These are phyloP conservation scores for Arthrinium phaeospermum DNA, from an alignment of 2,329 filamentous ascomycete species.

Conservation along the genomic window DNA sequence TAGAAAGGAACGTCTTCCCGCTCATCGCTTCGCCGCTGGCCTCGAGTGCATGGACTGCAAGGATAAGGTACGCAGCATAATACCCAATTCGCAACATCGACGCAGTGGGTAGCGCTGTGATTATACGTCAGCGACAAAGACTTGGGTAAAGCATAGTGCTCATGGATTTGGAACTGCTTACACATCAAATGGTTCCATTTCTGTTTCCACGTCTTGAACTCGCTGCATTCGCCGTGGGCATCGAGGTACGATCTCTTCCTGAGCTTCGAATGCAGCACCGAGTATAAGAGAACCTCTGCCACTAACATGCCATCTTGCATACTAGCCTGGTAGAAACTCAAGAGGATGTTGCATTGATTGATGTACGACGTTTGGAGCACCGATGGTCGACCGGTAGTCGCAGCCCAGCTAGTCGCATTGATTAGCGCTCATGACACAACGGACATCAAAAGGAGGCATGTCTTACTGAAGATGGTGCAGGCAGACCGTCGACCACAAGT, in stretches of 20 bases:
- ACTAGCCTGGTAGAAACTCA: constrained; percentile 47
- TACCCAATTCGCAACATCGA: constrained; percentile 42
- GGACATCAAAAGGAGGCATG: not conserved
- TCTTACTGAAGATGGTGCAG: constrained; percentile 44
- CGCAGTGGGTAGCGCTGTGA: constrained; percentile 39
- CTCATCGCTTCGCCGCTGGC: constrained; percentile 38
- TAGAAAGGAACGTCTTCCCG: constrained; percentile 36
- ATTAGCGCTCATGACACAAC: constrained; percentile 11
- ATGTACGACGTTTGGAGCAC: constrained; percentile 45
- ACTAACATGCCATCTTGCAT: constrained; percentile 49
- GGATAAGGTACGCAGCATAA: constrained; percentile 41
- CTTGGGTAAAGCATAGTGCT: not conserved
- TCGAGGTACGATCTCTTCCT: constrained; percentile 37
- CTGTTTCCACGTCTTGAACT: constrained; percentile 41
- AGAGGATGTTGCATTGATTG: constrained; percentile 46
- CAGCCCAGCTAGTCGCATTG: constrained; percentile 42
- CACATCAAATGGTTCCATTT: constrained; percentile 42
- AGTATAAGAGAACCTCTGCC: constrained; percentile 46
- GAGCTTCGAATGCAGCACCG: constrained; percentile 43
- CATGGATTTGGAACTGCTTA: constrained; percentile 24
- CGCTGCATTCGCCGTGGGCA: constrained; percentile 39
- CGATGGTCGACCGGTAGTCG: constrained; percentile 46
- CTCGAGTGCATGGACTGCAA: constrained; percentile 38
- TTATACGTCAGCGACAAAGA: constrained; percentile 16
- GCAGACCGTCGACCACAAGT: constrained; percentile 44